Conservation (phyloP, 31 red algal genomes). For the Endocladia muricata region DNA sequence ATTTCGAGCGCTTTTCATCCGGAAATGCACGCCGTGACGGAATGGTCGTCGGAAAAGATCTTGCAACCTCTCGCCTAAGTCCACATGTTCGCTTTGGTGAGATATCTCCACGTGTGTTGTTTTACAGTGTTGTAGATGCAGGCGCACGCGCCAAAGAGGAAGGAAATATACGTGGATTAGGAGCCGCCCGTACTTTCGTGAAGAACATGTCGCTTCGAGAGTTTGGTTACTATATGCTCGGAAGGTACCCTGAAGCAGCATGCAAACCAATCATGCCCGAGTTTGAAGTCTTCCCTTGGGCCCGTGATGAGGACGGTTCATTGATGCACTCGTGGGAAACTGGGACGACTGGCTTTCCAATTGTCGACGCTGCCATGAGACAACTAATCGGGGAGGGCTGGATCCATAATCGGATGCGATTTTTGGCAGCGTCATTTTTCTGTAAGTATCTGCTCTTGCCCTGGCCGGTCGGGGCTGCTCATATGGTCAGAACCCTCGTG, state of each 20-base stretch:
- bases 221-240: conserved; percentile 76
- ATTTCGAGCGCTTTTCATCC: conserved; percentile 37
- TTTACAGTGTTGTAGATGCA: conserved; percentile 49
- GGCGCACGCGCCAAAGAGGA: conserved; percentile 9
- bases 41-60: conserved; percentile 37
- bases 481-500: conserved; percentile 62
- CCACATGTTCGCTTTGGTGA: conserved; percentile 90
- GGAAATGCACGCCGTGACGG: conserved; percentile 48
- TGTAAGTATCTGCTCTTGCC: conserved; percentile 82
- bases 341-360: conserved; percentile 86
- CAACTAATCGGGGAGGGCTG: conserved; percentile 81
- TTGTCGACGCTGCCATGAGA: conserved; percentile 89
- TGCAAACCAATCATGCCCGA: conserved; percentile 78
- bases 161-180: conserved; percentile 7
- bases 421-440: conserved; percentile 74
- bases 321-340: conserved; percentile 49
- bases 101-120: conserved; percentile 69
- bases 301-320: conserved; percentile 41
- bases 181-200: conserved; percentile 51
- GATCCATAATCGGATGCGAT: conserved; percentile 80
- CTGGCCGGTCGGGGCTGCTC: conserved; percentile 65
- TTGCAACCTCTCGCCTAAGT: conserved; percentile 65
- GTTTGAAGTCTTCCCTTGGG: conserved; percentile 86
- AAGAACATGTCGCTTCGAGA: conserved; percentile 81
- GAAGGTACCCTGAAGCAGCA: conserved; percentile 51